phyloP scores from a whole-genome alignment of 352 stramenopile species.

The Paralagenidium karlingii region DNA sequence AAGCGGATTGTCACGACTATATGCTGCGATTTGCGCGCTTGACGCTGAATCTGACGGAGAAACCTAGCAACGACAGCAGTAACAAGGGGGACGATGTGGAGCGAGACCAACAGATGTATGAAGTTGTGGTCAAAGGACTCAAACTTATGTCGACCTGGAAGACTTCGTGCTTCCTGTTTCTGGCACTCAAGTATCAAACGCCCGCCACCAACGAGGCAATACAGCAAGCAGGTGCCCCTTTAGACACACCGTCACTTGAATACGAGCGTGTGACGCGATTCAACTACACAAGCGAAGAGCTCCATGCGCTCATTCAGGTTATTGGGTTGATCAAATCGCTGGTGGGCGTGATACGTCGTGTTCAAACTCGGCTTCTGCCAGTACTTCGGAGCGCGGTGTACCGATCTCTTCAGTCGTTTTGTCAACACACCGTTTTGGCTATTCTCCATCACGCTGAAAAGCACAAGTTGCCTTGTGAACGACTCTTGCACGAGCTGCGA shows the following conservation, averaged over 20 bases:
- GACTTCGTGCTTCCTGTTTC: conserved; percentile 28
- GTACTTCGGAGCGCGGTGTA: conserved; percentile 50
- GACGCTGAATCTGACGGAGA: background rate
- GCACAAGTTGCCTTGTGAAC: conserved; percentile 51
- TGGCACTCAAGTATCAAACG: conserved; percentile 47
- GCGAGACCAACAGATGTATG: conserved; percentile 14
- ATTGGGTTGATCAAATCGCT: conserved; percentile 64
- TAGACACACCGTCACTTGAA: conserved; percentile 24
- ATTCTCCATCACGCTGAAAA: conserved; percentile 81
- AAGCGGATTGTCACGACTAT: too few species aligned
- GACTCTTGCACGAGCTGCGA: conserved; percentile 55
- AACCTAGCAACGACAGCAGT: conserved; percentile 1
- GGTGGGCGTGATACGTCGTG: conserved; percentile 18
- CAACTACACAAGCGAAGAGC: conserved; percentile 58
- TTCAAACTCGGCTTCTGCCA: conserved; percentile 16
- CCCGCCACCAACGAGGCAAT: conserved; percentile 8
- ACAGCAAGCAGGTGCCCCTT: conserved; percentile 8
- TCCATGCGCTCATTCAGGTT: conserved; percentile 36
- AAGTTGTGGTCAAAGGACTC: conserved; percentile 16
- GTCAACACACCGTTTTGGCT: conserved; percentile 56
- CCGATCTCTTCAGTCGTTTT: conserved; percentile 45
- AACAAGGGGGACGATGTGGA: conserved; percentile 7
- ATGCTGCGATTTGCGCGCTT: too few species aligned
- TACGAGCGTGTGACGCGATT: conserved; percentile 64
- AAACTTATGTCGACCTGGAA: conserved; percentile 40